Evolutionary conservation across 148 eudicot species (phyloP), one percentile per base, ranked within the genome.

Genomic region (Rhododendron vialii): DNA sequence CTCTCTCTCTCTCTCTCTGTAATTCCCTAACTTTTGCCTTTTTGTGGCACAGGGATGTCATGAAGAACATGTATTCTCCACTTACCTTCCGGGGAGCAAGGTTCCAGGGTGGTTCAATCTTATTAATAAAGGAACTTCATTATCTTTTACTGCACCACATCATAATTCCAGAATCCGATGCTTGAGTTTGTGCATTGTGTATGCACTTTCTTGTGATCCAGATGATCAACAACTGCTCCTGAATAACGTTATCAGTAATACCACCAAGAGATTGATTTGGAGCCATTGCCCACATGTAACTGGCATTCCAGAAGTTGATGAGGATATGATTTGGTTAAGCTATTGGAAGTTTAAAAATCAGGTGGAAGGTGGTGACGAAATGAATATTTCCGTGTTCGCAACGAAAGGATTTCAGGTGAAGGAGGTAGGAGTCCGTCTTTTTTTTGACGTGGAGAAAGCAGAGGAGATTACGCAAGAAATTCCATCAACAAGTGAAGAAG

Each of bases 21-120:
- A 18, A 55, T 17, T 15, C 24, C 14, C 61, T 55, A n/a, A 67
- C n/a, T 11, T 15, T 20, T 26, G 35, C 75, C 2, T 20, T 73
- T 75, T 43, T 20, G 10, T 74, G 81, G 15, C 13, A 4, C 47
- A 84, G 86, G 86, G 86, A 0, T 63, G 55, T 14, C 77, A 18
- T 20, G 86, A 84, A 75, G 18, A 18, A 51, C 36, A 67, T 33
- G 53, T 84, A 18, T 84, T 84, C 69, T 75, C 20, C 81, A 48
- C 81, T 11, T 76, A 51, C 26, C 30, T 76, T 55, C 86, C 86
- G 1, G 71, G 15, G 2, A 51, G 50, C 35, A 28, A 10, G 5
- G 71, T 74, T 84, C 86, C 50, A 0, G 24, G 0, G 9, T 24
- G 67, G 67, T 76, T 51, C 41, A n/a, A 26, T 65, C 1, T 2